phyloP scores from a whole-genome alignment of 1,284 basidiomycete species.

The Ganoderma lucidum region DNA sequence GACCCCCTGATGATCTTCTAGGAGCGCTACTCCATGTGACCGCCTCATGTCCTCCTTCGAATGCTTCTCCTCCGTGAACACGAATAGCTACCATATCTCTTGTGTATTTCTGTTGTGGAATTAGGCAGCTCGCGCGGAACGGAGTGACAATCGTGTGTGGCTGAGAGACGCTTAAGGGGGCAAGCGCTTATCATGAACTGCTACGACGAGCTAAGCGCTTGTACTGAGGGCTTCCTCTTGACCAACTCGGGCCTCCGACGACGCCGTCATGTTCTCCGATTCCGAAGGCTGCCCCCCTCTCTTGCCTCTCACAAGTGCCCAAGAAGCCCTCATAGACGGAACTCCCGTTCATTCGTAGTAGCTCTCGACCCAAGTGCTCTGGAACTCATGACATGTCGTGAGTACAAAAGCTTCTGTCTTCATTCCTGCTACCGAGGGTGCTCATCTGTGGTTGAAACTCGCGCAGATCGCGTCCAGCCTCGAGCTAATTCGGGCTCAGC shows the following conservation, averaged over 20 bases:
- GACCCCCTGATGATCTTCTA: slow-evolving; percentile 3
- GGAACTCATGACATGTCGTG: background rate
- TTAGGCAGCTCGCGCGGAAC: background rate
- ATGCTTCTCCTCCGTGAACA: background rate
- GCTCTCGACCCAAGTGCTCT: background rate
- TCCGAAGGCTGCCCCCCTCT: background rate
- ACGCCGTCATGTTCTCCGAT: background rate
- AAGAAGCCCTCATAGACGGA: background rate
- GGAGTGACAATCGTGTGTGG: background rate
- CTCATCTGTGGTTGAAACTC: background rate
- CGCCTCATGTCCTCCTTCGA: background rate
- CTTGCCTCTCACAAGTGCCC: background rate
- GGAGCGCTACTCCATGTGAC: slow-evolving; percentile 27
- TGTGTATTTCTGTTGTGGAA: background rate
- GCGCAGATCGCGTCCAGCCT: background rate
- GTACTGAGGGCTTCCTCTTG: background rate
- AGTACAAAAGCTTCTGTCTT: background rate
- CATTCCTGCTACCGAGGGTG: background rate
- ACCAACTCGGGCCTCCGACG: background rate
- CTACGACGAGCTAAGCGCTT: background rate
- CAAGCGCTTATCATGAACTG: background rate
- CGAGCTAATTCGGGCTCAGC: background rate
- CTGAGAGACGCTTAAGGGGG: background rate
- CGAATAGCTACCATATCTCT: background rate
- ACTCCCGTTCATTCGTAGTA: background rate